Evolutionary conservation across 2,329 filamentous ascomycete genomes (phyloP), one percentile per base, ranked within the genome.

Genomic region (Talaromyces pinophilus): DNA sequence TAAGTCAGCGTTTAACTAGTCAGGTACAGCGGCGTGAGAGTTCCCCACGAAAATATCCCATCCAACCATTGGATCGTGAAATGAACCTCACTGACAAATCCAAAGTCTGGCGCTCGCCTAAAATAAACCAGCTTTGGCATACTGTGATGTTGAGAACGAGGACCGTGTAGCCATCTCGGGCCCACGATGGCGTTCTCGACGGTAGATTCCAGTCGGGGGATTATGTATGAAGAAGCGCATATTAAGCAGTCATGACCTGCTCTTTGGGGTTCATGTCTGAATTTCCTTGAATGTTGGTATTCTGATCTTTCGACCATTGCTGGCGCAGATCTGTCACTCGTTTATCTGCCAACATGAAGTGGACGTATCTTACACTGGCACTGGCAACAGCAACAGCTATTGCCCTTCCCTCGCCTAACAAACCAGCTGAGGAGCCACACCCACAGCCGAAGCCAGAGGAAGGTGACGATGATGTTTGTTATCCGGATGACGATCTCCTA

Each of bases 341-440:
- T 33, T 55, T 19, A 55, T 35, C 17, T 55, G 50, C 28, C 50
- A 55, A 55, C 50, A 55, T 55, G 50, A 55, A 55, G 50, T 55
- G 50, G 50, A 35, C 50, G 28, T 55, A 35, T 19, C 50, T 35
- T 8, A 33, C 50, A 8, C 28, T 55, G 7, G 50, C 50, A 1
- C 50, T 55, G 28, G 50, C 50, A 33, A 55, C 50, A 19, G 50
- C 50, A 19, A 11, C 28, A 2, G 50, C 50, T 35, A 17, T 55
- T 35, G 50, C 50, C 50, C 28, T 35, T 55, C 50, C 50, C 13
- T 55, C 50, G 1, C 50, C 50, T 2, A 55, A 55, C 17, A 55
- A 33, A 13, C 28, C 50, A 55, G 50, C 17, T 1, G 50, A 55
- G 28, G 15, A 35, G 8, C 15, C 15, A 33, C 25, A n/a, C 25